Percentiles rank a stretch among this genome's conserved stretches.
These are phyloP conservation scores for Malbranchea zuffiana DNA, from an alignment of 2,329 filamentous ascomycete genomes.

Conservation along the genomic window DNA sequence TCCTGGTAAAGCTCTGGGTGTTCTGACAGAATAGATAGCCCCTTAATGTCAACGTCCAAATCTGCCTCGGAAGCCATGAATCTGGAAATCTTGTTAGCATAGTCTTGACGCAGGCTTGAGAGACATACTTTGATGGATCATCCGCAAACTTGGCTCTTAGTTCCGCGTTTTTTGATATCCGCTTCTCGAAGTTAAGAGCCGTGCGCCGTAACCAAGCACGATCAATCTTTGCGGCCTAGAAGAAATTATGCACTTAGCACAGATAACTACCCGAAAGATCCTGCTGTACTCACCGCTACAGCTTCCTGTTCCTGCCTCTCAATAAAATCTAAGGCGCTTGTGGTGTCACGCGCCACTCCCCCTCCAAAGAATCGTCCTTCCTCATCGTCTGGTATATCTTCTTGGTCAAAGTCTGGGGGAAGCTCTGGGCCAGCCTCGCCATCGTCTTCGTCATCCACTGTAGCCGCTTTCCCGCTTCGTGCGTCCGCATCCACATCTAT, in stretches of 20 bases:
- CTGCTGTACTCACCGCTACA: constrained; percentile 27
- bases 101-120: neutral
- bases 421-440: constrained; percentile 44
- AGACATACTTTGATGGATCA: constrained; percentile 59
- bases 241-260: constrained; percentile 1
- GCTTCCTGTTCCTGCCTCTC: constrained; percentile 54
- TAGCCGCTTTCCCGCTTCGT: constrained; percentile 36
- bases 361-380: constrained; percentile 94
- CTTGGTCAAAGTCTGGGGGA: constrained; percentile 47
- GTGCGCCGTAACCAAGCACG: constrained; percentile 69
- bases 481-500: constrained; percentile 40
- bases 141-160: constrained; percentile 73
- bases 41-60: constrained; percentile 78
- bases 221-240: constrained; percentile 68
- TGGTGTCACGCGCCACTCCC: constrained; percentile 71
- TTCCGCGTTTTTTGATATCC: constrained; percentile 82
- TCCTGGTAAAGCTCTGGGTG: constrained; percentile 74
- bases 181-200: constrained; percentile 76
- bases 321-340: constrained; percentile 77
- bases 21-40: constrained; percentile 73
- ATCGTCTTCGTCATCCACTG: constrained; percentile 40
- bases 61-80: constrained; percentile 81
- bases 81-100: constrained; percentile 18
- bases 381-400: constrained; percentile 61
- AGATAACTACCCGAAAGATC: neutral